These are phyloP conservation scores for Rhododendron ferrugineum DNA, from an alignment of 148 eudicot genomes.

Conservation along the genomic window DNA sequence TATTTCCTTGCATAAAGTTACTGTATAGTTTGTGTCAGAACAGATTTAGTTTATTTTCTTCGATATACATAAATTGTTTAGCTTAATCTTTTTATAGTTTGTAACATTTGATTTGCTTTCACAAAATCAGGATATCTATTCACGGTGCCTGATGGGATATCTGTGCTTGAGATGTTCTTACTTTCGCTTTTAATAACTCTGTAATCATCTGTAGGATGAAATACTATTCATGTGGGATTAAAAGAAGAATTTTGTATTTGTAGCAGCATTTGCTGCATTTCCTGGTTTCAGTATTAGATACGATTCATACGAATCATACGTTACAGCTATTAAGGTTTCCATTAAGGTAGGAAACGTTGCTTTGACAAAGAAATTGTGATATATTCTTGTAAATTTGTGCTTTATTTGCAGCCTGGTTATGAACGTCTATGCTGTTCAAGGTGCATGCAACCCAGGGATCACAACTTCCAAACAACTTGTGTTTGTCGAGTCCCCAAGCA, in stretches of 20 bases:
- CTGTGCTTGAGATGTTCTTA: not conserved
- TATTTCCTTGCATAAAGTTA: not conserved
- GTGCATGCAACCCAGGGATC: conserved; percentile 86
- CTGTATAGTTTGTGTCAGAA: not conserved
- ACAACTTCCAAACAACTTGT: conserved; percentile 85
- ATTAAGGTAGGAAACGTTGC: not conserved
- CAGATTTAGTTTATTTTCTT: not conserved
- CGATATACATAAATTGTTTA: not conserved
- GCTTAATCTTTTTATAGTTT: not conserved
- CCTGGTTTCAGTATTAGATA: not conserved
- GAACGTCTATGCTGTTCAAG: conserved; percentile 82
- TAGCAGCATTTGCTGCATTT: not conserved
- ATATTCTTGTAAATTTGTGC: not conserved
- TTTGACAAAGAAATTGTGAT: not conserved
- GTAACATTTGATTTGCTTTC: not conserved
- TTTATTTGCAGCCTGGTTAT: conserved; percentile 70
- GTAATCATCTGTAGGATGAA: not conserved
- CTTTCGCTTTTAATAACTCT: not conserved
- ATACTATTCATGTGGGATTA: not conserved
- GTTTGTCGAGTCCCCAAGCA: conserved; percentile 92
- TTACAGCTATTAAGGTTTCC: not conserved
- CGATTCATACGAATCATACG: too few species aligned
- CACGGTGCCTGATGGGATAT: not conserved
- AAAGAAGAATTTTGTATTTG: not conserved
- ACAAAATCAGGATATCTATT: not conserved